Conservation (phyloP, 1,284 basidiomycete genomes). For the Anthracocystis setariae region DNA sequence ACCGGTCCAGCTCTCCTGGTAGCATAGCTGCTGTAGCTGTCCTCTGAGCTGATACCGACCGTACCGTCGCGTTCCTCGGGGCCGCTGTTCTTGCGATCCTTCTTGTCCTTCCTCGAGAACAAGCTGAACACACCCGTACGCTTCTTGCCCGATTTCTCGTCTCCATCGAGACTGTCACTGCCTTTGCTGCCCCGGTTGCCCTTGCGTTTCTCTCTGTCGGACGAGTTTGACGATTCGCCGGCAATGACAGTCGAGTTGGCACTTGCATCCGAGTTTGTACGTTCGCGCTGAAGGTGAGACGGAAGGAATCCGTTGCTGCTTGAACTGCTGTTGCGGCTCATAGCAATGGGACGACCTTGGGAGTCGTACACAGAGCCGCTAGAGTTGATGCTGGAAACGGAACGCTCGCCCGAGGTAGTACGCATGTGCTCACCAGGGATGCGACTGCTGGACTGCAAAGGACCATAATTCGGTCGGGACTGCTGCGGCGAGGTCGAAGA, state of each 20-base stretch:
- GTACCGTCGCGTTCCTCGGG: constrained; percentile 51
- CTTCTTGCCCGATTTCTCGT: constrained; percentile 62
- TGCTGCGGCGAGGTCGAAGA: constrained; percentile 30
- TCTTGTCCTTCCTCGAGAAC: constrained; percentile 63
- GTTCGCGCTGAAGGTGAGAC: constrained; percentile 57
- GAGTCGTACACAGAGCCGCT: constrained; percentile 19
- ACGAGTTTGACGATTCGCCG: constrained; percentile 24
- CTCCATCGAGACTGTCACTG: constrained; percentile 43
- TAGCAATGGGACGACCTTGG: constrained; percentile 18
- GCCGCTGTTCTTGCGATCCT: constrained; percentile 58
- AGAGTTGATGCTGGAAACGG: constrained; percentile 46
- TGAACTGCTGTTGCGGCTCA: constrained; percentile 42
- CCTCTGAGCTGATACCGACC: constrained; percentile 51
- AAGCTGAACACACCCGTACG: constrained; percentile 63
- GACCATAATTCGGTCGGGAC: constrained; percentile 26
- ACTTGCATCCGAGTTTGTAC: constrained; percentile 54
- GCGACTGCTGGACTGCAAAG: constrained; percentile 10
- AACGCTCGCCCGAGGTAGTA: constrained; percentile 46
- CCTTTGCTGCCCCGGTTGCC: constrained; percentile 50
- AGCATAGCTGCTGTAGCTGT: constrained; percentile 20
- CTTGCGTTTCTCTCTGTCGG: constrained; percentile 48
- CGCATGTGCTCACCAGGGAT: constrained; percentile 32
- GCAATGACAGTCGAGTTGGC: constrained; percentile 33
- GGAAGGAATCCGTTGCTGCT: constrained; percentile 54
- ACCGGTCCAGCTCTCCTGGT: constrained; percentile 27